These are phyloP conservation scores for Vitis vinifera DNA, from an alignment of 164 flowering plant genomes.

Conservation along the genomic window DNA sequence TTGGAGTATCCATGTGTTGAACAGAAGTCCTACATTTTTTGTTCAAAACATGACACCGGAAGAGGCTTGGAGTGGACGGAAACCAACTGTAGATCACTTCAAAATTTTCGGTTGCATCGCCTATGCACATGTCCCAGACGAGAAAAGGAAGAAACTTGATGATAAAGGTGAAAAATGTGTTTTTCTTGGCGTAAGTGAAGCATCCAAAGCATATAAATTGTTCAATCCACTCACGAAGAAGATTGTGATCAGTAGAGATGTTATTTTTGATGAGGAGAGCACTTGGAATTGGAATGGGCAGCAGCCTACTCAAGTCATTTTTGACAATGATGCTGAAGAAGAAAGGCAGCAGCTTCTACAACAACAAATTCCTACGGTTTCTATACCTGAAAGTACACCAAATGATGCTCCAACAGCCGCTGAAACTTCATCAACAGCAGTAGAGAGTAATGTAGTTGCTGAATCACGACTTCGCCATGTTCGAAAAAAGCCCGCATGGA, in stretches of 20 bases:
- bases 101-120: not conserved
- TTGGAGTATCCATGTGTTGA: not conserved
- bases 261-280: slow-evolving; percentile 1
- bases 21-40: not conserved
- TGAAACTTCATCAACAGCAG: too few relatives aligned
- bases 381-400: too few relatives aligned
- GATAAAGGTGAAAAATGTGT: not conserved
- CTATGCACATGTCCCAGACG: too few relatives aligned
- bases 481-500: too few relatives aligned
- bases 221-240: slow-evolving; percentile 1
- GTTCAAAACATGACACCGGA: too few relatives aligned
- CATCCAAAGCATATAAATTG: slow-evolving; percentile 4
- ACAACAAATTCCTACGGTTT: not conserved
- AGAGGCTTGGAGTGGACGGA: too few relatives aligned
- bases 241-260: too few relatives aligned
- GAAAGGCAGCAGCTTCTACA: not conserved
- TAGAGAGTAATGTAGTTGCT: too few relatives aligned
- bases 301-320: not conserved
- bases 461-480: too few relatives aligned
- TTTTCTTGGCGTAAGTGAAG: not conserved
- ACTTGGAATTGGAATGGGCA: slow-evolving; percentile 8
- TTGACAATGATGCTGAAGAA: slow-evolving; percentile 3
- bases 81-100: too few relatives aligned
- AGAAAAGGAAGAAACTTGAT: too few relatives aligned
- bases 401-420: too few relatives aligned